Base-by-base conservation (phyloP, 108 stramenopile species). In the Aurantiochytrium sp. region DNA sequence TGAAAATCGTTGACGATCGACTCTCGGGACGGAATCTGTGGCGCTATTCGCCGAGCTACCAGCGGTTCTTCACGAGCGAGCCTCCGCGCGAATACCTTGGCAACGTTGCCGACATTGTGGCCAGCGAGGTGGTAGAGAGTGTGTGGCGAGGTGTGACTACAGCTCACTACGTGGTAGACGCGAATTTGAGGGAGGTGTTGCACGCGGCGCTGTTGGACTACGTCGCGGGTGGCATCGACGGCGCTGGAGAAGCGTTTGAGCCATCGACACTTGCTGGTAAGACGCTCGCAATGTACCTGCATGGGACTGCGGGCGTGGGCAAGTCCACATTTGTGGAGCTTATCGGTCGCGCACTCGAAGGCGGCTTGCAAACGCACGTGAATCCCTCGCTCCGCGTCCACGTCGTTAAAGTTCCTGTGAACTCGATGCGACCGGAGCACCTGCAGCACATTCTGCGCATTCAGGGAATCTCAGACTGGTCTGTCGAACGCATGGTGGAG, bases 381-480 rank as follows among this genome's bases (percentile, higher is more conserved):
- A 83, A 83, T 12, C 73, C 73, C 21, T 47, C 44, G 23, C 42
- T 83, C 1, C 73, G 28, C 19, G 73, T 83, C 16, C 42, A 83
- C 51, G 51, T 83, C 10, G 73, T 83, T 0, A 83, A 83, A 4
- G 73, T 83, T 18, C 49, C 73, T 5, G 23, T 83, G 73, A 83
- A 83, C 4, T 83, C 73, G n/a, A 53, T 83, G 49, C 44, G 73
- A 1, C 73, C 73, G 10, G 73, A 53, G 51, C 73, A 83, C 73
- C 28, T 83, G 73, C 73, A 83, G 73, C 73, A 83, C 23, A 83
- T 83, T 51, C 28, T 83, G 51, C 73, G 73, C 51, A 53, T 83
- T 12, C 73, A 83, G 44, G 73, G 73, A 12, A 83, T 83, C 12
- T 83, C 73, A 12, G 73, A 83, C 51, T 83, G 73, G 73, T 83